phyloP scores from a whole-genome alignment of 2,329 filamentous ascomycete species.

The Sarocladium kiliense region DNA sequence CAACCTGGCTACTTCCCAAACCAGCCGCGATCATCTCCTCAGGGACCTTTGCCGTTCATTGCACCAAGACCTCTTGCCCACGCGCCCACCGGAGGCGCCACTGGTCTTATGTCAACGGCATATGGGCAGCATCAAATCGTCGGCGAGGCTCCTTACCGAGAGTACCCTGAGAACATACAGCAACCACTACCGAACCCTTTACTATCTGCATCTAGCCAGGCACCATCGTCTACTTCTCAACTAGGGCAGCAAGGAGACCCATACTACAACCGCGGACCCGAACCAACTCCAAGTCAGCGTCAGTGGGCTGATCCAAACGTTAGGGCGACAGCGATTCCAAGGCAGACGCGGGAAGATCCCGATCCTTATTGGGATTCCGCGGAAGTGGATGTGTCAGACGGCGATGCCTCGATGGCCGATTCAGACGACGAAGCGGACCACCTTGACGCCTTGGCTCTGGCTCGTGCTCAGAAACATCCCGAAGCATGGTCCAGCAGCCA shows the following conservation, averaged over 20 bases:
- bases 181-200: slow-evolving; percentile 1
- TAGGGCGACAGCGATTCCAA: too few relatives aligned
- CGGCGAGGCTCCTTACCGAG: not conserved
- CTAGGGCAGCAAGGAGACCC: not conserved
- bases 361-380: not conserved
- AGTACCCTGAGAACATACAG: not conserved
- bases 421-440: slow-evolving; percentile 51
- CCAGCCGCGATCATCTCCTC: slow-evolving; percentile 32
- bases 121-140: not conserved
- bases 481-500: not conserved
- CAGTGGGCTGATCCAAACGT: not conserved
- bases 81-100: not conserved
- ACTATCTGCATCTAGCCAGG: not conserved
- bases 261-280: not conserved
- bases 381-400: slow-evolving; percentile 28
- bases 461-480: not conserved
- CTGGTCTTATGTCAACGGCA: not conserved
- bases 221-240: not conserved
- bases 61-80: slow-evolving; percentile 42
- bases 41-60: slow-evolving; percentile 35
- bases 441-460: slow-evolving; percentile 13
- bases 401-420: slow-evolving; percentile 58
- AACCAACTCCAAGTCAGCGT: not conserved
- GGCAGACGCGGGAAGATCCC: not conserved
- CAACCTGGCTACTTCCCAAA: slow-evolving; percentile 19